Conservation (phyloP, 1,139 yeast genomes). For the Debaryomyces robertsiae region DNA sequence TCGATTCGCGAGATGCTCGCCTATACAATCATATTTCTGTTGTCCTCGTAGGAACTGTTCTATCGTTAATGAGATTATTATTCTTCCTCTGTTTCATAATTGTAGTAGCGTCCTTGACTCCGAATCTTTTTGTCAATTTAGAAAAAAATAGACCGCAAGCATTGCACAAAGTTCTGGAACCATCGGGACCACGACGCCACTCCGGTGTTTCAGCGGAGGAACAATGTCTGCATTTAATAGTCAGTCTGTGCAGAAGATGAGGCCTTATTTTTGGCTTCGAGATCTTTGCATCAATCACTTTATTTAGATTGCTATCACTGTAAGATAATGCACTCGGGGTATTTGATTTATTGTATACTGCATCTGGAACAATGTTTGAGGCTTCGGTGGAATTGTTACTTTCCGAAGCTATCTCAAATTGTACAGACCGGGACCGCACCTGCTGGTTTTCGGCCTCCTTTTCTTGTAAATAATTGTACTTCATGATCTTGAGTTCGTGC, state of each 20-base stretch:
- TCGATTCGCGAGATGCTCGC: too few species aligned
- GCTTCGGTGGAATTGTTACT: not conserved
- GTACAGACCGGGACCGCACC: too few species aligned
- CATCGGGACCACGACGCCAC: conserved; percentile 51
- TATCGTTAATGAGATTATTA: conserved; percentile 17
- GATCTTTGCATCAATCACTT: not conserved
- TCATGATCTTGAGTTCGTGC: conserved; percentile 14
- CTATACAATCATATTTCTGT: too few species aligned
- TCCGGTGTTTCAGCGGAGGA: conserved; percentile 41
- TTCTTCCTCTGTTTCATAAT: conserved; percentile 29
- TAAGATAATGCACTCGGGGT: not conserved
- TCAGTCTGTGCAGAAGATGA: conserved; percentile 13
- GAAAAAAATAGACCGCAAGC: conserved; percentile 50
- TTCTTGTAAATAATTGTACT: conserved; percentile 11
- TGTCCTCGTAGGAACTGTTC: conserved; percentile 13
- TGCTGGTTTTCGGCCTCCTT: not conserved
- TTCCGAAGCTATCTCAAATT: not conserved
- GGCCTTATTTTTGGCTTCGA: conserved; percentile 9
- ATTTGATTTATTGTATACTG: not conserved
- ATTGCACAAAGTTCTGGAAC: conserved; percentile 46
- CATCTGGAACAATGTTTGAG: not conserved
- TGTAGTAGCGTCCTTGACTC: conserved; percentile 26
- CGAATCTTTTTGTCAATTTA: conserved; percentile 32
- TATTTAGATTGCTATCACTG: not conserved
- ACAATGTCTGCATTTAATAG: conserved; percentile 30